Base-by-base conservation (phyloP, 2,329 filamentous ascomycete genomes). In the Cladophialophora immunda region DNA sequence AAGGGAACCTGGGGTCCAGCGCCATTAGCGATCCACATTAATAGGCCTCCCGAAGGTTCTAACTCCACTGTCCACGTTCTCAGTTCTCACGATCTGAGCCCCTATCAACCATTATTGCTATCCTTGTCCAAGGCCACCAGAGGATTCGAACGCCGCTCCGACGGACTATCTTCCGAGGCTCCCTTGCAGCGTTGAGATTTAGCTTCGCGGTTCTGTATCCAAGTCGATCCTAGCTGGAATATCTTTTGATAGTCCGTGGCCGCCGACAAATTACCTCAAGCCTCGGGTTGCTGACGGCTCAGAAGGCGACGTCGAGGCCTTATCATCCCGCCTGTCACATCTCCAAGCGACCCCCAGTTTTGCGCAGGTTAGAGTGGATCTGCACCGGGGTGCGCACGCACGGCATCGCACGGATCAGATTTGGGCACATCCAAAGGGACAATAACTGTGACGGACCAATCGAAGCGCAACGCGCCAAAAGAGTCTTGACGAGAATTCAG, bases 341-440 rank as follows among this genome's bases (percentile, higher is more conserved):
- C 25, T 50, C 36, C 50, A 17, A 30, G 47, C 15, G 17, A 27
- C 32, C 62, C 62, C 62, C 62, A 59, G 62, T 56, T 64, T 64
- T 53, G 52, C 34, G 55, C 62, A 64, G 53, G 22, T 7, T 7
- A 19, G 56, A n/a, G 32, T 59, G 62, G 62, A 30, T 54, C 62
- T 22, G 29, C 45, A 27, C 22, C 30, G 52, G 41, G 56, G 25
- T 25, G 25, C 17, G 4, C 41, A 64, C 62, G 50, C 62, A 58
- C 59, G 47, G 62, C 55, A 64, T 59, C 54, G 19, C 55, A 32
- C 41, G 56, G 62, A 64, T 64, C 62, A 50, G 62, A 30, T 58
- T 64, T 47, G 61, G 36, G 25, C 30, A 27, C 59, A 55, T 53
- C 50, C 29, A 25, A 55, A 41, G 45, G 45, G 9, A 50, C 9